A percentile compares a stretch with the other conserved stretches of the same genome.
These are phyloP conservation scores for Saussurea involucrata DNA, from an alignment of 129 eudicot genomes.

Conservation along the genomic window DNA sequence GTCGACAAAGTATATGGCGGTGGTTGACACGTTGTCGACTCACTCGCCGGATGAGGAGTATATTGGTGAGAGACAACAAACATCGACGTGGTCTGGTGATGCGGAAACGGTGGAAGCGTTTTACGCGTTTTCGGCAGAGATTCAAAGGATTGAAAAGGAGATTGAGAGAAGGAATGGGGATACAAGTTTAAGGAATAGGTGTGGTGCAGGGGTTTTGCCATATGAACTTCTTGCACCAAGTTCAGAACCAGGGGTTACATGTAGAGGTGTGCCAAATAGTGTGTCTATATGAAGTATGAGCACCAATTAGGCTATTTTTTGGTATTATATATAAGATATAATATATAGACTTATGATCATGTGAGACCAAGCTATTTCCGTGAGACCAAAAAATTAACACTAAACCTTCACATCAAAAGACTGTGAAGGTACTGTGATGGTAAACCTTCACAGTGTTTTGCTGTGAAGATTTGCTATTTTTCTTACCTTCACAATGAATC, in stretches of 20 bases:
- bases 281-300: conserved; percentile 54
- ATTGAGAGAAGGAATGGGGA: conserved; percentile 65
- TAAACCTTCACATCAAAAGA: too few species aligned
- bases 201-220: conserved; percentile 98
- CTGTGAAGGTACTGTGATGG: too few species aligned
- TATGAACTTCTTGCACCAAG: conserved; percentile 91
- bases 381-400: too few species aligned
- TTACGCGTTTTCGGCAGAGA: conserved; percentile 68
- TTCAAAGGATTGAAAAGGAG: conserved; percentile 67
- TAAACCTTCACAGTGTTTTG: too few species aligned
- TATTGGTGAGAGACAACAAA: conserved; percentile 73
- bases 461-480: too few species aligned
- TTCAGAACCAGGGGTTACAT: conserved; percentile 86
- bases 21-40: conserved; percentile 86
- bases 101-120: conserved; percentile 69
- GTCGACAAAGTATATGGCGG: conserved; percentile 89
- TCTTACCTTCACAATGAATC: too few species aligned
- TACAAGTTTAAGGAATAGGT: conserved; percentile 61
- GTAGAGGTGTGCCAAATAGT: conserved; percentile 98
- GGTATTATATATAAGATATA: too few species aligned
- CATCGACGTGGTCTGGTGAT: conserved; percentile 86
- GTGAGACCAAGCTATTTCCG: too few species aligned
- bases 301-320: background rate
- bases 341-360: too few species aligned
- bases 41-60: conserved; percentile 98